Evolutionary conservation across 306 rosid species (phyloP).

Genomic region (Casuarina glauca): DNA sequence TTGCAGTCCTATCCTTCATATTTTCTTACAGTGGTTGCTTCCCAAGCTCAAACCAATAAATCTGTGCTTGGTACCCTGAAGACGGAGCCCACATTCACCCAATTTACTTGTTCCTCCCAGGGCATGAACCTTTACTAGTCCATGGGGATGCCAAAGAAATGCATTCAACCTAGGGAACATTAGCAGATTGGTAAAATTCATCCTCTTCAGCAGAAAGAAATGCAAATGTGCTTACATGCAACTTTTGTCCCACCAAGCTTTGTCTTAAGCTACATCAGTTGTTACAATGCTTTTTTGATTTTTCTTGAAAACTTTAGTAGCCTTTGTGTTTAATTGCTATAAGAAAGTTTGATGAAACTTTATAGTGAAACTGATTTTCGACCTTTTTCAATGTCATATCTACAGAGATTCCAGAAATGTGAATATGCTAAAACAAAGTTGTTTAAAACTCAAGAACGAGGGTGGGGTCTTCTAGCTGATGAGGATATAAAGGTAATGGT

Average conservation of each 20-base stretch:
- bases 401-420: slow-evolving; percentile 85
- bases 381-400: slow-evolving; percentile 29
- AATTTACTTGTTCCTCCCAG: neutral
- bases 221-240: neutral
- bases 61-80: neutral
- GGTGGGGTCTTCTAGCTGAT: slow-evolving; percentile 93
- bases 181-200: neutral
- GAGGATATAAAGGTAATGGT: slow-evolving; percentile 74
- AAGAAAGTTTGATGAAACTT: slow-evolving; percentile 6
- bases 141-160: neutral
- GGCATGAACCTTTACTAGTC: neutral
- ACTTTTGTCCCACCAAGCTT: neutral
- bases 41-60: neutral
- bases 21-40: neutral
- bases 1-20: neutral
- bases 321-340: neutral
- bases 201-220: neutral
- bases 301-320: neutral
- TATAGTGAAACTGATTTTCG: slow-evolving; percentile 19
- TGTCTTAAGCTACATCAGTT: slow-evolving; percentile 7
- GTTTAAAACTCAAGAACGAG: slow-evolving; percentile 87
- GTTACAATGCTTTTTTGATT: neutral
- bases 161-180: neutral
- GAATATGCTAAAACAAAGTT: slow-evolving; percentile 85
- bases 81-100: neutral